Evolutionary conservation across 176 grass and related monocot species (phyloP).

Genomic region (Carex scoparia): DNA sequence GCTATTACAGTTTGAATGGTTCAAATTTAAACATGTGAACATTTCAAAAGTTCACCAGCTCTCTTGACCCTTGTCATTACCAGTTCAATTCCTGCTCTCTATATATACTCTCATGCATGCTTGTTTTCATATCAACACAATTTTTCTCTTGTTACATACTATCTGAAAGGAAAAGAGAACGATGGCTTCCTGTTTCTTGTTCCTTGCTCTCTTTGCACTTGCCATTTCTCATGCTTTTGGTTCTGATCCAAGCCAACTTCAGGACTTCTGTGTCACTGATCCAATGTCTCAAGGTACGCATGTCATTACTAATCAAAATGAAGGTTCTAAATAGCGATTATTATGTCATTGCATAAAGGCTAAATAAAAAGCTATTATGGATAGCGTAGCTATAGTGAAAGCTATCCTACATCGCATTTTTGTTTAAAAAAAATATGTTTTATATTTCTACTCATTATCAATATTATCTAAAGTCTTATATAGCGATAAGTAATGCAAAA

Average conservation of each 20-base stretch:
- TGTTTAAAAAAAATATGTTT: too few relatives aligned
- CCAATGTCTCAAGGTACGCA: conserved; percentile 20
- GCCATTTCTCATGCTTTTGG: not conserved
- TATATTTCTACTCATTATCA: too few relatives aligned
- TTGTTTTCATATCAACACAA: not conserved
- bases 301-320: not conserved
- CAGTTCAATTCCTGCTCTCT: not conserved
- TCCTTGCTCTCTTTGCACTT: conserved; percentile 1
- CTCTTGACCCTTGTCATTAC: conserved; percentile 18
- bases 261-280: conserved; percentile 34
- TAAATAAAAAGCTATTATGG: too few relatives aligned
- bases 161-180: not conserved
- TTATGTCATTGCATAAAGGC: too few relatives aligned
- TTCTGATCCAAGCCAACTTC: conserved; percentile 29
- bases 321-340: too few relatives aligned
- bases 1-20: too few relatives aligned
- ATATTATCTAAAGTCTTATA: too few relatives aligned
- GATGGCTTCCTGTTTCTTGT: not conserved
- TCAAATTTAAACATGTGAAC: too few relatives aligned
- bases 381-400: too few relatives aligned
- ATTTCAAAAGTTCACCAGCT: not conserved
- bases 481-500: too few relatives aligned
- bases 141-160: not conserved
- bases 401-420: too few relatives aligned
- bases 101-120: not conserved